These are phyloP conservation scores for Fusarium euwallaceae DNA, from an alignment of 2,329 filamentous ascomycete species.

Conservation along the genomic window DNA sequence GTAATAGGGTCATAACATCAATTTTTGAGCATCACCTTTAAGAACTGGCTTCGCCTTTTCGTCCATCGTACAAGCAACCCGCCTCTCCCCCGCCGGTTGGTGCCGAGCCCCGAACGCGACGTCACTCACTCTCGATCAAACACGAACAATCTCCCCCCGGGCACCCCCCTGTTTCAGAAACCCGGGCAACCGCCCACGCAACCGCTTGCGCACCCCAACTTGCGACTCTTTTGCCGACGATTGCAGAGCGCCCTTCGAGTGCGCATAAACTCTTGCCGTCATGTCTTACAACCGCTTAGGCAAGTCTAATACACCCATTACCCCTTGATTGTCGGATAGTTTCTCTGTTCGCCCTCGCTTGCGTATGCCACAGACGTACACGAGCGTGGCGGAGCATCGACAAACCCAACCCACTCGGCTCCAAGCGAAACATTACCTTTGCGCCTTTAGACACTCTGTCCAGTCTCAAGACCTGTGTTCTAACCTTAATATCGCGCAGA, in stretches of 20 bases:
- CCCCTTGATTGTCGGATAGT: slow-evolving; percentile 34
- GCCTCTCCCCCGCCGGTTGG: slow-evolving; percentile 25
- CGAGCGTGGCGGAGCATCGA: slow-evolving; percentile 31
- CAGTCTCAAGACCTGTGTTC: slow-evolving; percentile 19
- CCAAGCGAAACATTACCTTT: slow-evolving; percentile 13
- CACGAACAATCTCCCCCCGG: slow-evolving; percentile 13
- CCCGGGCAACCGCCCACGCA: slow-evolving; percentile 41
- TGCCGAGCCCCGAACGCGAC: slow-evolving; percentile 37
- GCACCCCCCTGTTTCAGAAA: slow-evolving; percentile 25
- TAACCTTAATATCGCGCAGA: slow-evolving; percentile 54
- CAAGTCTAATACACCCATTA: slow-evolving; percentile 58
- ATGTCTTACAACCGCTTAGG: slow-evolving; percentile 84
- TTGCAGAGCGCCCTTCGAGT: slow-evolving; percentile 34
- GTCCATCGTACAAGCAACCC: background rate
- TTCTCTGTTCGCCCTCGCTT: slow-evolving; percentile 37
- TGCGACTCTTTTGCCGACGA: slow-evolving; percentile 18
- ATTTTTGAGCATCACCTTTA: background rate
- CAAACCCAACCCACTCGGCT: slow-evolving; percentile 15
- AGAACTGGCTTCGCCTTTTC: background rate
- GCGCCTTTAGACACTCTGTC: slow-evolving; percentile 10
- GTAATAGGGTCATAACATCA: background rate
- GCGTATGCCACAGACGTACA: slow-evolving; percentile 30
- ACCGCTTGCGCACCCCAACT: background rate
- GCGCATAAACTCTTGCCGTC: slow-evolving; percentile 49
- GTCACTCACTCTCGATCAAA: slow-evolving; percentile 27